Percentiles rank a stretch among this genome's conserved stretches.
Evolutionary conservation across 2,329 filamentous ascomycete genomes (phyloP).

Genomic region (Periconia sp.): DNA sequence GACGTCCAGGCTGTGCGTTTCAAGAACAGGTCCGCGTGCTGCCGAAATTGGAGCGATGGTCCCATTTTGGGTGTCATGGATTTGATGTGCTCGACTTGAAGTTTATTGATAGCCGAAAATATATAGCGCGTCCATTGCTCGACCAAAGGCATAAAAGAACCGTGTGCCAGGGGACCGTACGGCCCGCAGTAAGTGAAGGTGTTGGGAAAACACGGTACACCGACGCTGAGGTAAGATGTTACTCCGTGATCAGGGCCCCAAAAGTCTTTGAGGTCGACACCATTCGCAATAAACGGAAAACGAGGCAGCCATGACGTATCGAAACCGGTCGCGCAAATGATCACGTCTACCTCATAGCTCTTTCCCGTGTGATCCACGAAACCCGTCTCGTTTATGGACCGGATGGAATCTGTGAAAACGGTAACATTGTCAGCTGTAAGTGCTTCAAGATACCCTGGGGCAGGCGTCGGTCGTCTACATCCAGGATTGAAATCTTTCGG

Average conservation of each 20-base stretch:
- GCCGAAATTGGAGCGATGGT: slow-evolving; percentile 14
- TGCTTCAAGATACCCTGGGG: slow-evolving; percentile 25
- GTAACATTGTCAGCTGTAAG: slow-evolving; percentile 19
- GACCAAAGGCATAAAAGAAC: slow-evolving; percentile 26
- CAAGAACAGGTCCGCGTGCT: slow-evolving; percentile 26
- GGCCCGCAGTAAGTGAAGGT: slow-evolving; percentile 47
- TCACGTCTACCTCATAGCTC: slow-evolving; percentile 41
- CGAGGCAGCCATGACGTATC: slow-evolving; percentile 34
- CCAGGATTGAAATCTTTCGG: slow-evolving; percentile 43
- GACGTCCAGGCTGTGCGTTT: slow-evolving; percentile 27
- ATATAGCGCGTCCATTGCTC: slow-evolving; percentile 29
- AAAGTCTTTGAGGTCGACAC: slow-evolving; percentile 35
- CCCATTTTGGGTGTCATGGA: slow-evolving; percentile 18
- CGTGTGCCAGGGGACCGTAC: slow-evolving; percentile 24
- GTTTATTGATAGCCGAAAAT: slow-evolving; percentile 22
- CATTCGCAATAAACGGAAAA: slow-evolving; percentile 29
- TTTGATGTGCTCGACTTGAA: slow-evolving; percentile 26
- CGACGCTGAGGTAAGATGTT: slow-evolving; percentile 46
- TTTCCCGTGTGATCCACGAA: slow-evolving; percentile 22
- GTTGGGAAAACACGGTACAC: slow-evolving; percentile 48
- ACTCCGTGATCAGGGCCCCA: slow-evolving; percentile 41
- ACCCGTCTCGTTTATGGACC: slow-evolving; percentile 19
- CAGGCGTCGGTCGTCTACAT: slow-evolving; percentile 26
- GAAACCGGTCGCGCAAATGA: slow-evolving; percentile 48
- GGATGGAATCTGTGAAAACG: slow-evolving; percentile 22